Evolutionary conservation across 2,329 filamentous ascomycete species (phyloP), one percentile per base, ranked within the genome.

Genomic region (Lasiodiplodia theobromae): DNA sequence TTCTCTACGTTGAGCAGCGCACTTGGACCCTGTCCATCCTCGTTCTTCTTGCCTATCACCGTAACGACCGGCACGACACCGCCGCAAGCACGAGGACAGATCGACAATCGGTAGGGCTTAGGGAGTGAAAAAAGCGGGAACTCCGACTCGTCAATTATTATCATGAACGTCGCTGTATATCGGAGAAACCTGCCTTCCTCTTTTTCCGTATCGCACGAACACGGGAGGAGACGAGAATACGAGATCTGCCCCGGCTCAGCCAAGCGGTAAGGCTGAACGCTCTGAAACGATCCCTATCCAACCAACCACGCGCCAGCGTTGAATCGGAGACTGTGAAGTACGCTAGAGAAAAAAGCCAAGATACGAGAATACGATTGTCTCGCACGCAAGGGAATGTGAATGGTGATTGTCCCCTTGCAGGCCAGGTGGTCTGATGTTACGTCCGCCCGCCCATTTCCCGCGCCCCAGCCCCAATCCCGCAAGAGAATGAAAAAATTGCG

Each of bases 251-350:
- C 51, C 21, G 49, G 38, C 12, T 16, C 38, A 40, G 37, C 56
- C 56, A 58, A 47, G 56, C n/a, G 38, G 57, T 62, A 62, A 44
- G 57, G 57, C 57, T 62, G 57, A 62, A 23, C n/a, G 57, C 28
- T 38, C 28, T 60, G 57, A 40, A 38, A 60, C 37, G 28, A 11
- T 28, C n/a, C 37, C 23, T n/a, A 10, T 25, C 37, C 37, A 47
- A 47, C 23, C 57, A 60, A 47, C 40, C 40, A 57, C 21, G 21
- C 5, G 18, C 57, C 21, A 31, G 38, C 38, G 21, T 8, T 38
- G 21, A 23, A 52, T 6, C 25, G 25, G 23, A 12, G 8, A n/a
- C 25, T 56, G 14, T 6, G n/a, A 28, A 28, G 37, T n/a, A 38
- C 31, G n/a, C 56, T 47, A 47, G 40, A n/a, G n/a, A 47, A 31